phyloP scores from a whole-genome alignment of 2,329 filamentous ascomycete species.

The Macroventuria anomochaeta region DNA sequence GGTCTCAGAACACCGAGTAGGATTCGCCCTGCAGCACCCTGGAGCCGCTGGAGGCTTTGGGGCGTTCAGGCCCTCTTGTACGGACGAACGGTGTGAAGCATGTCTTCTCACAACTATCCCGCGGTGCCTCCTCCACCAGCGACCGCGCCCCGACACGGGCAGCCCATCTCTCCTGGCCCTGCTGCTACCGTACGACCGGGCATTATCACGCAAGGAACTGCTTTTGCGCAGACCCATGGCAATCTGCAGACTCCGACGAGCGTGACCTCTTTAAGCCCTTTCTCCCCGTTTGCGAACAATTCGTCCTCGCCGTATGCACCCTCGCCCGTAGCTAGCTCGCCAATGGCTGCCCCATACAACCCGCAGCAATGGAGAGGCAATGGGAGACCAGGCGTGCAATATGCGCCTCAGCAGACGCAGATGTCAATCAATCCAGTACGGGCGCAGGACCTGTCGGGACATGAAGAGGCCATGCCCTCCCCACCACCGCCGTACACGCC shows the following conservation, averaged over 20 bases:
- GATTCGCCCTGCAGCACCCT: slow-evolving; percentile 27
- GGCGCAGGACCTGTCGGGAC: slow-evolving; percentile 51
- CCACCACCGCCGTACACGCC: slow-evolving; percentile 59
- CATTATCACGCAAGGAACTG: slow-evolving; percentile 46
- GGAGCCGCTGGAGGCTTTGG: slow-evolving; percentile 45
- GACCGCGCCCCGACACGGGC: slow-evolving; percentile 34
- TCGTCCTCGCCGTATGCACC: slow-evolving; percentile 44
- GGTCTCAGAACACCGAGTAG: slow-evolving; percentile 20
- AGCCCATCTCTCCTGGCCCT: slow-evolving; percentile 14
- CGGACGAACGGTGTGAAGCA: slow-evolving; percentile 20
- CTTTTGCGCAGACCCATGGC: slow-evolving; percentile 49
- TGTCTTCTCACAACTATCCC: slow-evolving; percentile 34
- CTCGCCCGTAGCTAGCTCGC: slow-evolving; percentile 40
- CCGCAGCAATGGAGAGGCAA: slow-evolving; percentile 57
- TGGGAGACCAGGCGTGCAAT: slow-evolving; percentile 47
- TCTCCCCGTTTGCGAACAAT: slow-evolving; percentile 44
- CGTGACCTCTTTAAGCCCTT: slow-evolving; percentile 46
- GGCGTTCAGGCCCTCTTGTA: slow-evolving; percentile 27
- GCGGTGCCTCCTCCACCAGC: slow-evolving; percentile 37
- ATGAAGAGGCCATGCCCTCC: slow-evolving; percentile 60
- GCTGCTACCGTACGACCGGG: slow-evolving; percentile 49
- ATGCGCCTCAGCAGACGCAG: slow-evolving; percentile 46
- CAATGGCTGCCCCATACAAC: slow-evolving; percentile 55
- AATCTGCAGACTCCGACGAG: slow-evolving; percentile 47
- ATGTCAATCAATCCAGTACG: slow-evolving; percentile 35